These are phyloP conservation scores for Plantago ovata DNA, from an alignment of 257 asterid species.

Conservation along the genomic window DNA sequence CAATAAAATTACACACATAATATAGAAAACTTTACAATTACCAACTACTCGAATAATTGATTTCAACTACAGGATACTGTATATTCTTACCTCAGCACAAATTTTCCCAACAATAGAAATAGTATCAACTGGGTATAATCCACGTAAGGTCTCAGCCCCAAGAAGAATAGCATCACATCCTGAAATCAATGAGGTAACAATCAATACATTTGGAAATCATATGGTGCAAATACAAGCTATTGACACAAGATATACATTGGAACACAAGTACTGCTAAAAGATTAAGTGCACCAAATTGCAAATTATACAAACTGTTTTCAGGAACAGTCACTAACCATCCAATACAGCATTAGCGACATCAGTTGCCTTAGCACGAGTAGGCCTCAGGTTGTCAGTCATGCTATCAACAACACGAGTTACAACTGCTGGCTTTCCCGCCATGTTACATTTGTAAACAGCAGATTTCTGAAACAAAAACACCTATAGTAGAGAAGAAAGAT, in stretches of 20 bases:
- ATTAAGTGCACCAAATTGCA: background rate
- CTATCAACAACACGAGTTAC: no score
- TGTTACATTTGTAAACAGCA: background rate
- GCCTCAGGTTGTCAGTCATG: background rate
- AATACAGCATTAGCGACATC: background rate
- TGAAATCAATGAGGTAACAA: constrained; percentile 20
- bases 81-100: no score
- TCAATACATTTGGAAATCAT: constrained; percentile 8
- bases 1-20: no score
- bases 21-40: no score
- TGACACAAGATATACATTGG: constrained; percentile 1
- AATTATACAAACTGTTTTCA: background rate
- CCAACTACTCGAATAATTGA: background rate
- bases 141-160: constrained; percentile 92
- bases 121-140: constrained; percentile 83
- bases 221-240: no score
- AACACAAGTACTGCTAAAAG: constrained; percentile 8
- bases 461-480: background rate
- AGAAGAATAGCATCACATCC: constrained; percentile 92
- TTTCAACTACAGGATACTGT: background rate
- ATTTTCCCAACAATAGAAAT: constrained; percentile 76
- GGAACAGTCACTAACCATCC: background rate
- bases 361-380: background rate
- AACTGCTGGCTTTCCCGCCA: no score
- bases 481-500: no score